Base-by-base conservation (phyloP, 106 monocot species). In the Posidonia australis region DNA sequence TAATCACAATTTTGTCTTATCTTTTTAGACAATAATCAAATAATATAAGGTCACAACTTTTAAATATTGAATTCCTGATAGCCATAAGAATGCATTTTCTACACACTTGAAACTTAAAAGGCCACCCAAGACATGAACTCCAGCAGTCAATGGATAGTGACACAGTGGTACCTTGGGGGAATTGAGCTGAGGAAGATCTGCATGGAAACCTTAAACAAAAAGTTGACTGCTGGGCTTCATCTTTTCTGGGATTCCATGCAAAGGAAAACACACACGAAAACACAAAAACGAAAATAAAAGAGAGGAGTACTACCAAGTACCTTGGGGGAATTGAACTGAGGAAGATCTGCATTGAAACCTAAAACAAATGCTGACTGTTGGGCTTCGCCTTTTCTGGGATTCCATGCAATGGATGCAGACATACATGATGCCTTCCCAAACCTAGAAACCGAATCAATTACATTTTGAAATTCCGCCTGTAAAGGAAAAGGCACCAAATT, bases 381-480 rank as follows among this genome's bases (percentile, higher is more conserved):
- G 24, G 32, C 68, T 75, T 87, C 90, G 67, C 75, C 85, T 71
- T 78, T 78, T 61, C 58, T 62, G 63, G 91, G 91, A 64, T 72
- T 85, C 82, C 87, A 98, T 56, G 98, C 82, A 77, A 91, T 83
- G 61, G 87, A 91, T 58, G 98, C 98, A 78, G 84, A 81, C 10
- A 59, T 13, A 74, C 87, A 87, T 18, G 72, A 53, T 71, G 79
- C 80, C 64, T 78, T 91, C 28, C 79, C 87, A 43, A 83, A 85
- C 66, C 77, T 82, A 24, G 87, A 85, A 42, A 82, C 77, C 44
- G 87, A 79, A 80, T 98, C 85, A 42, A 81, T 57, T 46, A 91
- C 78, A 81, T 98, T 98, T 63, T 80, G 84, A 59, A 98, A 85
- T 57, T 85, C 91, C 65, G 98, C 90, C 98, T 98, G 84, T 11